phyloP scores from a whole-genome alignment of 192 early-diverging fungal species.

The Blastocladiella britannica region DNA sequence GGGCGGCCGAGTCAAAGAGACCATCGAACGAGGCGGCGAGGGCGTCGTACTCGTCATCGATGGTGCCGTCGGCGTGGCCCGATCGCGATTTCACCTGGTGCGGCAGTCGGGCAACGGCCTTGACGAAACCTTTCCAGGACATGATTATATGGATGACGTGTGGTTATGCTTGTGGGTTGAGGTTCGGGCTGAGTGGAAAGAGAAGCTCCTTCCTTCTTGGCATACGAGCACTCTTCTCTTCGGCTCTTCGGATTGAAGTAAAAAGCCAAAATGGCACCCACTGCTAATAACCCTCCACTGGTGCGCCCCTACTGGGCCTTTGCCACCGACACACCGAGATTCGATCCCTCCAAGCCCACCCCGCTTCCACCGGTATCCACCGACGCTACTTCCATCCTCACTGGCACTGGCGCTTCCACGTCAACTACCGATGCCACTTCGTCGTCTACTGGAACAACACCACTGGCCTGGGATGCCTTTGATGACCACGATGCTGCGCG shows the following conservation, averaged over 20 bases:
- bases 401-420: neutral
- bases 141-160: too few relatives aligned
- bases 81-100: slow-evolving; percentile 46
- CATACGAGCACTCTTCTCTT: neutral
- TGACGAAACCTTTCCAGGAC: slow-evolving; percentile 49
- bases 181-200: too few relatives aligned
- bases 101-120: slow-evolving; percentile 60
- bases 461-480: neutral
- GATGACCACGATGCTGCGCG: neutral
- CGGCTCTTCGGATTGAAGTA: too few relatives aligned
- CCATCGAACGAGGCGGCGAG: slow-evolving; percentile 37
- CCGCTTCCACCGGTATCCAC: neutral
- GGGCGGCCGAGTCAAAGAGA: slow-evolving; percentile 29
- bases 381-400: neutral
- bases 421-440: neutral
- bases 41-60: slow-evolving; percentile 45
- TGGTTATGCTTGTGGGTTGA: too few relatives aligned
- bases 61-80: slow-evolving; percentile 26
- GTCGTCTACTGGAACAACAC: neutral
- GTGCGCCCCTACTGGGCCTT: neutral
- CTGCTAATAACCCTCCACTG: neutral
- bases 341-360: neutral
- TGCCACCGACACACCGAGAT: neutral
- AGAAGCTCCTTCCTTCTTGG: neutral
- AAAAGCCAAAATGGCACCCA: too few relatives aligned